A percentile compares a stretch with the other conserved stretches of the same genome.
Evolutionary conservation across 768 basidiomycete genomes (phyloP).

Genomic region (Leccinellum luteum): DNA sequence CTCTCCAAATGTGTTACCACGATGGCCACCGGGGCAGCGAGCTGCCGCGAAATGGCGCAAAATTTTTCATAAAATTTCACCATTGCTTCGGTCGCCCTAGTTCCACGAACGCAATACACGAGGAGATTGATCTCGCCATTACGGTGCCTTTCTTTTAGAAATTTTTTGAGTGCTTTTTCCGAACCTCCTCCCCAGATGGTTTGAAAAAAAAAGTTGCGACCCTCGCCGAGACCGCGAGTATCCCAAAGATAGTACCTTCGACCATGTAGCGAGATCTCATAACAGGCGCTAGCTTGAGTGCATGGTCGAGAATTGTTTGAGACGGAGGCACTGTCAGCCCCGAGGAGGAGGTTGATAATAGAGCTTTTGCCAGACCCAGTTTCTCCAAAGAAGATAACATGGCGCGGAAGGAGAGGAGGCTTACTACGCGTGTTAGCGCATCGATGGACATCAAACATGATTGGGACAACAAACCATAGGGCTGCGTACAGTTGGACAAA

Average conservation of each 20-base stretch:
- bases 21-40: conserved; percentile 36
- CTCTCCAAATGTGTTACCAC: conserved; percentile 35
- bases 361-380: conserved; percentile 28
- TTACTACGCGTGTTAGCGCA: neutral
- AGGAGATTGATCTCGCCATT: conserved; percentile 37
- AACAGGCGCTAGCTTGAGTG: conserved; percentile 8
- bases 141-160: conserved; percentile 20
- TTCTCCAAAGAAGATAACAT: conserved; percentile 26
- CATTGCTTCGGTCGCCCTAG: conserved; percentile 29
- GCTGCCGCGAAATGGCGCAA: conserved; percentile 35
- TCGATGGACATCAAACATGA: neutral
- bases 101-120: conserved; percentile 36
- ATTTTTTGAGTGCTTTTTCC: conserved; percentile 16
- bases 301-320: conserved; percentile 16
- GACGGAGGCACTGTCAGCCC: neutral
- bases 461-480: neutral
- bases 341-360: conserved; percentile 25
- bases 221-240: conserved; percentile 39
- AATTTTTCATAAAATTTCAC: conserved; percentile 34
- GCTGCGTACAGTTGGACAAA: neutral
- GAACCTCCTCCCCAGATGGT: conserved; percentile 9
- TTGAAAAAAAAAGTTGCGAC: conserved; percentile 5
- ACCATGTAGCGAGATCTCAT: conserved; percentile 4
- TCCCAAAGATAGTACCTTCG: conserved; percentile 30
- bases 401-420: neutral